Evolutionary conservation across 75 land plant species (phyloP), one percentile per base, ranked within the genome.

Genomic region (Gnetum montanum): DNA sequence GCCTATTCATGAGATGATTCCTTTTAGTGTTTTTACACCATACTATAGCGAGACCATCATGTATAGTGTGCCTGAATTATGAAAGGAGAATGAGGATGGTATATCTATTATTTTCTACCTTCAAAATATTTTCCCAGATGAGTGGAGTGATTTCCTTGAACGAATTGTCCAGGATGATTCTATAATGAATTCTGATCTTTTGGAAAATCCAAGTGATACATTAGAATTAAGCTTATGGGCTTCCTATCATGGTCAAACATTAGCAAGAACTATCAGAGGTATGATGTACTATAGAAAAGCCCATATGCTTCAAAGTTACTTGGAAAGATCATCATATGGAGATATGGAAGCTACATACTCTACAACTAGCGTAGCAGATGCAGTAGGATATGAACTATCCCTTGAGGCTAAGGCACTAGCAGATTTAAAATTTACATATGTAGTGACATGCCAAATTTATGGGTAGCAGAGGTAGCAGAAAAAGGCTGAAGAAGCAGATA

Each of bases 211-310:
- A 7, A 54, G 62, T 34, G 81, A 71, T 63, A 35, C 67, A 10
- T 51, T 87, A 72, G 79, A 88, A 49, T 67, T 88, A 37, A 55
- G 93, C 3, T 73, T 83, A 60, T 88, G 93, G 84, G 93, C 67
- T 23, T 83, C 88, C 24, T 88, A 83, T 56, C 73, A 84, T 19
- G 88, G 93, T 12, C 88, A 88, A 66, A 83, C 93, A 35, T 68
- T 88, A 28, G 88, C 93, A 25, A 71, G 93, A 57, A 88, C 84
- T 70, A 82, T 92, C 38, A 81, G 97, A 68, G 97, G 97, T 36
- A 86, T 92, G 92, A 92, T 86, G 97, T 92, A 92, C 49, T 87
- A 92, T 31, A 86, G 85, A 65, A 83, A 79, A 51, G 92, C 92
- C 4, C 70, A 86, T 8, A 76, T 92, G 57, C 54, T 92, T 1